Evolutionary conservation across 2,329 filamentous ascomycete species (phyloP).

Genomic region (Phyllosticta capitalensis): DNA sequence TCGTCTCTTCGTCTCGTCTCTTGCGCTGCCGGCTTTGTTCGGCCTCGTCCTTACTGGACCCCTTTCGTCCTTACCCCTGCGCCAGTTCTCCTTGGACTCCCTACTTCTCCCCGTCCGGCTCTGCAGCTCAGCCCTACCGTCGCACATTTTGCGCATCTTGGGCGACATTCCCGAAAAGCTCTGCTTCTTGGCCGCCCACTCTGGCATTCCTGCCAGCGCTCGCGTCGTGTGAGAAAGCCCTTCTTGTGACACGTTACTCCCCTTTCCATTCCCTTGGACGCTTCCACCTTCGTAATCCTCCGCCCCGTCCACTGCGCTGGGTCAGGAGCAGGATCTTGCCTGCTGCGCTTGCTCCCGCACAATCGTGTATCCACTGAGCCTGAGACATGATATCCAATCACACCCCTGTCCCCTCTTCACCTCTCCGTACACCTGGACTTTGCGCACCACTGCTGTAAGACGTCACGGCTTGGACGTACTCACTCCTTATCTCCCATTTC

Average conservation of each 20-base stretch:
- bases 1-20: not conserved
- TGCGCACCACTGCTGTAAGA: conserved; percentile 29
- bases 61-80: not conserved
- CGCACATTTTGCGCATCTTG: conserved; percentile 6
- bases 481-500: conserved; percentile 12
- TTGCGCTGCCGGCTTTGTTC: not conserved
- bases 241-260: conserved; percentile 6
- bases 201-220: conserved; percentile 8
- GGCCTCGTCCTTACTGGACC: not conserved
- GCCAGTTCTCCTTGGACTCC: not conserved
- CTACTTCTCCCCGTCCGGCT: not conserved
- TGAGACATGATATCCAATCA: conserved; percentile 13
- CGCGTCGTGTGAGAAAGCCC: conserved; percentile 4
- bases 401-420: conserved; percentile 7
- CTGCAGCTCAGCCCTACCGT: conserved; percentile 11
- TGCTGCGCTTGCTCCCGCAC: conserved; percentile 8
- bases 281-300: conserved; percentile 3
- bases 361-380: conserved; percentile 12
- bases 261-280: conserved; percentile 5
- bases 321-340: conserved; percentile 6
- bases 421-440: conserved; percentile 3
- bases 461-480: conserved; percentile 21
- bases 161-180: conserved; percentile 11
- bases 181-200: conserved; percentile 5
- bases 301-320: not conserved